Evolutionary conservation across 805 yeast genomes (phyloP), one percentile per base, ranked within the genome.

Genomic region (Lipomyces yamadae): DNA sequence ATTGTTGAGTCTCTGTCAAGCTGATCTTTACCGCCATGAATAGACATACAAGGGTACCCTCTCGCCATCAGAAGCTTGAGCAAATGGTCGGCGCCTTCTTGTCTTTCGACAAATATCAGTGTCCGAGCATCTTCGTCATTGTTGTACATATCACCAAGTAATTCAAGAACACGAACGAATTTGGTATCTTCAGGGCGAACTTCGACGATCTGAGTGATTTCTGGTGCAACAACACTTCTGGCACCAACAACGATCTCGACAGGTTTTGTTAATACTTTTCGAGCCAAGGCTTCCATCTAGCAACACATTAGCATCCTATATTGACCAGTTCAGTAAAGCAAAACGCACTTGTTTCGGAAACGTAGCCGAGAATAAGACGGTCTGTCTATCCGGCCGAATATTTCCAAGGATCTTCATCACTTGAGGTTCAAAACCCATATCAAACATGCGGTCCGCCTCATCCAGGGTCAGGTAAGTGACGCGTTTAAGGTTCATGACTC

Each of bases 361-460:
- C 0, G 99, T 95, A 0, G 99, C 99, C 10, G 97, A 92, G 75
- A 94, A 95, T 33, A 95, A 78, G 2, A 93, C 94, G 18, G 95
- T 90, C 74, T 94, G 98, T 59, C 89, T 81, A 75, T 93, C 97
- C 0, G 95, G 95, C 59, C 98, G 81, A 2, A 91, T 82, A 48
- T 89, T 89, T 15, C 84, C 81, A 75, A 92, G 81, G 30, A 95
- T 88, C 73, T 91, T 91, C 72, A 85, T 86, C 3, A 95, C 92
- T 75, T 95, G 99, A 0, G 99, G 98, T 73, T 92, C 98, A 78
- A 95, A 95, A 0, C 99, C 99, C 84, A 95, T 81, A 76, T 95
- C 99, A 79, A 94, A 94, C 90, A 95, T 88, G 70, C 99, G 80
- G 77, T 95, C 99, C 0, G 98, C 98, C 75, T 95, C 99, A 76